Evolutionary conservation across 305 asterid genomes (phyloP).

Genomic region (Solanum hybrid): DNA sequence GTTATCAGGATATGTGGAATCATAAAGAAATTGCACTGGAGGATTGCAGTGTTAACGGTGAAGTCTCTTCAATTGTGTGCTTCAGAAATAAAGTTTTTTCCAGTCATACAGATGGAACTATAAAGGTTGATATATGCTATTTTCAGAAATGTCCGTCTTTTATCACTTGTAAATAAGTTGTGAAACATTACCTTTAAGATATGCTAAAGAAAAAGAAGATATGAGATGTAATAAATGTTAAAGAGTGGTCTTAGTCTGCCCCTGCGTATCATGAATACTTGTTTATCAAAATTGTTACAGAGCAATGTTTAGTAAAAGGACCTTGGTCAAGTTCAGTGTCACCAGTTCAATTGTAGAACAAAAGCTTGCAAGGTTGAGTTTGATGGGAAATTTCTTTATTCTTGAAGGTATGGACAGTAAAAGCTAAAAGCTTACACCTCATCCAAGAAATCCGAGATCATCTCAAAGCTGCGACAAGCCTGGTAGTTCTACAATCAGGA

Average conservation of each 20-base stretch:
- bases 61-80: slow-evolving; percentile 46
- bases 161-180: neutral
- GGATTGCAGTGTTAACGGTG: slow-evolving; percentile 69
- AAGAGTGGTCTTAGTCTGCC: neutral
- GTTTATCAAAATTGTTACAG: neutral
- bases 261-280: neutral
- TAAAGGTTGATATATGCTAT: slow-evolving; percentile 34
- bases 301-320: neutral
- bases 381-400: slow-evolving; percentile 8
- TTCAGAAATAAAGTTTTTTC: slow-evolving; percentile 51
- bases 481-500: slow-evolving; percentile 41
- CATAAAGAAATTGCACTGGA: slow-evolving; percentile 49
- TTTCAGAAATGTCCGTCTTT: neutral
- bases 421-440: slow-evolving; percentile 33
- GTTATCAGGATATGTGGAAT: slow-evolving; percentile 68
- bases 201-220: neutral
- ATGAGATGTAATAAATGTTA: neutral
- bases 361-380: neutral
- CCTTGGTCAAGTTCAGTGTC: neutral
- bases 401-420: slow-evolving; percentile 53
- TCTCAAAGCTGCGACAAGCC: slow-evolving; percentile 60
- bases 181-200: neutral
- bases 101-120: slow-evolving; percentile 78
- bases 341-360: neutral
- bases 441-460: slow-evolving; percentile 60